These are phyloP conservation scores for Termitomyces bulborhizus DNA, from an alignment of 768 basidiomycete species.

Conservation along the genomic window DNA sequence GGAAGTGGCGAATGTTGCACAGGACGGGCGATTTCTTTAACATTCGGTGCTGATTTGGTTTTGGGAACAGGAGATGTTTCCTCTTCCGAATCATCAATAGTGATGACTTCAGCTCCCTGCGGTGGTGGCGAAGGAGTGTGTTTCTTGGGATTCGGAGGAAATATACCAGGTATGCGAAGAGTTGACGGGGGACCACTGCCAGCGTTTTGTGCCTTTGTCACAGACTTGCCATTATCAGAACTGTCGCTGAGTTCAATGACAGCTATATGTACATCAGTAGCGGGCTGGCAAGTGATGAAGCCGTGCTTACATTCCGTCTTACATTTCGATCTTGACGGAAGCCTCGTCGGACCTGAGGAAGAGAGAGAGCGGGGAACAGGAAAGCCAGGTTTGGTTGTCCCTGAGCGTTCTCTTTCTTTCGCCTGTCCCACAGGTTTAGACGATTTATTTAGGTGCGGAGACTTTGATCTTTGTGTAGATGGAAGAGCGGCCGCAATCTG, in stretches of 20 bases:
- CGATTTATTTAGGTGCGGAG: not conserved
- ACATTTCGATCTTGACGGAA: not conserved
- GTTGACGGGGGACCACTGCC: constrained; percentile 1
- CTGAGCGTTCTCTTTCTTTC: not conserved
- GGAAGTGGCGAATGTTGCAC: not conserved
- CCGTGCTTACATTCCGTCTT: not conserved
- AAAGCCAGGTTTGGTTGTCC: not conserved
- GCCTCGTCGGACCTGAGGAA: not conserved
- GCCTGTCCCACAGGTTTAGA: not conserved
- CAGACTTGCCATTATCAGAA: not conserved
- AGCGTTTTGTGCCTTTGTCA: not conserved
- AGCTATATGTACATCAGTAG: not conserved
- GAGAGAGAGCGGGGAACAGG: not conserved
- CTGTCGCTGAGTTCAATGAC: constrained; percentile 11
- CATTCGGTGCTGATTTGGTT: not conserved
- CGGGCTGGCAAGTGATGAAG: not conserved
- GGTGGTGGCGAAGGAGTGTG: not conserved
- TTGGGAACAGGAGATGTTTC: not conserved
- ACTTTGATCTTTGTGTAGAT: not conserved
- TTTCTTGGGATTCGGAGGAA: not conserved
- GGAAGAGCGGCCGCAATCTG: not conserved
- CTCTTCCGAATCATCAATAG: constrained; percentile 5
- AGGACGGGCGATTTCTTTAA: not conserved
- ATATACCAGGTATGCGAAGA: not conserved
- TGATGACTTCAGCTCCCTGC: not conserved